Conservation (phyloP, 345 rosid species). For the Moricandia moricandioides region DNA sequence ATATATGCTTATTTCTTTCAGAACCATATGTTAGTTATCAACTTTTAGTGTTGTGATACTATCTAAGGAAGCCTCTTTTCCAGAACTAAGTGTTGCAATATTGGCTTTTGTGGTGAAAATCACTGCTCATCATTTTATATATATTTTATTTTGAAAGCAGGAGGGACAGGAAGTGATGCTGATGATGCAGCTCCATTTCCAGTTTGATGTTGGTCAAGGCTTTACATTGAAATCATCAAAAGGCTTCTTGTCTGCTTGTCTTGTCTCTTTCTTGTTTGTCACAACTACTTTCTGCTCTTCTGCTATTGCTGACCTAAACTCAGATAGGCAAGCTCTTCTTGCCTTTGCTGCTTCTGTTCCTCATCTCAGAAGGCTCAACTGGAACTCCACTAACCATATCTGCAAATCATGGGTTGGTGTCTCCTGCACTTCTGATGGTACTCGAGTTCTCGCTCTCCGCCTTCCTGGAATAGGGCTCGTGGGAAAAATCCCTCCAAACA, state of each 20-base stretch:
- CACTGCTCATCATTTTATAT: slow-evolving; percentile 22
- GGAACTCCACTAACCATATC: too few relatives aligned
- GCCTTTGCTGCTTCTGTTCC: slow-evolving; percentile 56
- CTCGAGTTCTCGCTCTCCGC: slow-evolving; percentile 53
- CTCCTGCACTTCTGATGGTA: too few relatives aligned
- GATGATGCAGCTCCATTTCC: slow-evolving; percentile 29
- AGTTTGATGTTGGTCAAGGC: slow-evolving; percentile 13
- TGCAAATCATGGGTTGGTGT: too few relatives aligned
- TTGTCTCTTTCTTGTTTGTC: slow-evolving; percentile 35
- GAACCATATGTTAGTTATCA: slow-evolving; percentile 6
- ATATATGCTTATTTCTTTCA: background rate
- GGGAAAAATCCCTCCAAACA: slow-evolving; percentile 62
- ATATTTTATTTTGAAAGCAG: slow-evolving; percentile 41
- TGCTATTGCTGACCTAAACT: slow-evolving; percentile 51
- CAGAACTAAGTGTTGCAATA: background rate
- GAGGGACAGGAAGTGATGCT: slow-evolving; percentile 30
- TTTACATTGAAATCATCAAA: slow-evolving; percentile 31
- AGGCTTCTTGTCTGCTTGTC: slow-evolving; percentile 34
- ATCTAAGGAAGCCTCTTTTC: background rate
- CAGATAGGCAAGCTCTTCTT: slow-evolving; percentile 71
- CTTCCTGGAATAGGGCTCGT: slow-evolving; percentile 72
- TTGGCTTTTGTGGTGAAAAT: slow-evolving; percentile 24
- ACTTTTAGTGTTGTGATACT: slow-evolving; percentile 11
- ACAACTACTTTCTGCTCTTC: slow-evolving; percentile 34
- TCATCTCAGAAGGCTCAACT: slow-evolving; percentile 42